Conservation (phyloP, 2,329 filamentous ascomycete genomes). For the Seiridium cupressi region DNA sequence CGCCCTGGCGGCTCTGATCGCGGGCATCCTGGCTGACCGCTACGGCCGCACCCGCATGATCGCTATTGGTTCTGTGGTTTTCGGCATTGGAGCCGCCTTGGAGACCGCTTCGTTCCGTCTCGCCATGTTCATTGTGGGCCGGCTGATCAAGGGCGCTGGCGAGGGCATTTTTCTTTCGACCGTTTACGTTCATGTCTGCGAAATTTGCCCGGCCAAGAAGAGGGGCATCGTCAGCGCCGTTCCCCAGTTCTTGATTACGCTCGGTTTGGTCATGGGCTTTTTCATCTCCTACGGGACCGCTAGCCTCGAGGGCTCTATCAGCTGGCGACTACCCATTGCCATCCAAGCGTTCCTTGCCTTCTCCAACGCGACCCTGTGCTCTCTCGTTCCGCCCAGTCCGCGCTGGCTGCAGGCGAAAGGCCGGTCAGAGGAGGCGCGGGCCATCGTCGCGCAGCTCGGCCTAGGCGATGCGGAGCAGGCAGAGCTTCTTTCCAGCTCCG, state of each 20-base stretch:
- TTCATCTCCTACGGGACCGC: conserved; percentile 61
- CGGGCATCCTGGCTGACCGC: conserved; percentile 51
- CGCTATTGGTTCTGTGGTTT: conserved; percentile 49
- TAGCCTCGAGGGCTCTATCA: conserved; percentile 33
- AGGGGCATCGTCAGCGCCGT: conserved; percentile 51
- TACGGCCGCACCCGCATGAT: conserved; percentile 53
- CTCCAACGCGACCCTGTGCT: conserved; percentile 22
- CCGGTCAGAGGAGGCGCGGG: conserved; percentile 39
- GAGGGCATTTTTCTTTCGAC: conserved; percentile 56
- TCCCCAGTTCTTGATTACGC: conserved; percentile 51
- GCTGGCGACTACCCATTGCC: conserved; percentile 55
- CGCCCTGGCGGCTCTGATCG: conserved; percentile 57
- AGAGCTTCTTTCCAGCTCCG: conserved; percentile 29
- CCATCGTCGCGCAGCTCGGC: conserved; percentile 36
- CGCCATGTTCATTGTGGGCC: conserved; percentile 38
- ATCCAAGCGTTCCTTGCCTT: conserved; percentile 34
- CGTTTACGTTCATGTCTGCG: conserved; percentile 53
- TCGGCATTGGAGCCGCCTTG: conserved; percentile 29
- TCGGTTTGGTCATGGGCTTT: conserved; percentile 53
- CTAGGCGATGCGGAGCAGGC: conserved; percentile 42
- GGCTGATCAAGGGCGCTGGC: conserved; percentile 54
- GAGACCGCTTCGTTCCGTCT: conserved; percentile 18
- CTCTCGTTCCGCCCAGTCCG: conserved; percentile 46
- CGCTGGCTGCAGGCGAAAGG: conserved; percentile 51
- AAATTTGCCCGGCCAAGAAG: conserved; percentile 52